Evolutionary conservation across 306 rosid species (phyloP), one percentile per base, ranked within the genome.

Genomic region (Hylodesmum podocarpum): DNA sequence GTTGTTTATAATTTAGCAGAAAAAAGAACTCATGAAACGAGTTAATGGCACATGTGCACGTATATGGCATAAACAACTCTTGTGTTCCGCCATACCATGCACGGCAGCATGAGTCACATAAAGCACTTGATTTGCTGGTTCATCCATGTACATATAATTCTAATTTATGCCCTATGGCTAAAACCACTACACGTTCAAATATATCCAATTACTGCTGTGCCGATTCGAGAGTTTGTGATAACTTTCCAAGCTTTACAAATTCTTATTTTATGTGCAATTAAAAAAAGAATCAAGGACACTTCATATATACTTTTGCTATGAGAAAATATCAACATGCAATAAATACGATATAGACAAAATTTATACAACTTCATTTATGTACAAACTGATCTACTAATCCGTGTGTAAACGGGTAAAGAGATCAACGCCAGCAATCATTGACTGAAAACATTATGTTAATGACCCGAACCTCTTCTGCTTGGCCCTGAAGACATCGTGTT

Each of bases 401-500:
- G 63, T 44, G 27, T 37, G 44, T 36, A 70, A 75, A 50, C 24
- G 8, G 77, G 21, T 19, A 31, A 49, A 6, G 16, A 73, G 27
- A 57, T 13, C 0, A 55, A 55, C 25, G 21, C 8, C 29, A 29
- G 36, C 19, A 66, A 34, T 24, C 27, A 66, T 22, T 12, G 51
- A 41, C 59, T 43, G 78, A 70, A 70, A 10, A 53, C 47, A 64
- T 43, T 13, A 2, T 29, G 46, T 78, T 84, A 93, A 73, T 93
- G 98, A 64, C 98, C 98, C 24, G 95, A 19, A 80, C 98, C 98
- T 86, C 83, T 93, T 70, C 78, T 80, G 75, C 98, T 89, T 3
- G 96, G 98, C 54, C 98, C 98, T 44, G 98, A 93, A 53, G 93
- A 78, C 90, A 93, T 51, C 6, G 92, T 82, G 64, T 72, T 79